These are phyloP conservation scores for Cucumis cinereus DNA, from an alignment of 306 rosid genomes.

Conservation along the genomic window DNA sequence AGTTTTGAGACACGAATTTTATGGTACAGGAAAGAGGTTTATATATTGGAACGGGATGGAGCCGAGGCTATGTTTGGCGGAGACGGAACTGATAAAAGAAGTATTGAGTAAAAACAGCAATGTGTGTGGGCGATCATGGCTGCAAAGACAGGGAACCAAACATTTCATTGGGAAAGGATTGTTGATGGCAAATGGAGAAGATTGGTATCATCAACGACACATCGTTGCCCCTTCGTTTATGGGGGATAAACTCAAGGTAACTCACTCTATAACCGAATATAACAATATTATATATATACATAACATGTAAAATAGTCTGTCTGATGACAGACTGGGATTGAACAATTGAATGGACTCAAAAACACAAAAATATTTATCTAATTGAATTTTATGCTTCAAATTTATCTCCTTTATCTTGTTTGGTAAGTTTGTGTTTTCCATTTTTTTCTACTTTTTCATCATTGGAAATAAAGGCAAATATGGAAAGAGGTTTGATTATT, in stretches of 20 bases:
- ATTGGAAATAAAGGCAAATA: not conserved
- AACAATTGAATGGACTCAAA: no score
- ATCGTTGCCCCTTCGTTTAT: slow-evolving; percentile 53
- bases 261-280: no score
- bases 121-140: slow-evolving; percentile 52
- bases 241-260: slow-evolving; percentile 51
- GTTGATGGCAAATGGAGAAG: slow-evolving; percentile 56
- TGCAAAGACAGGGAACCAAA: slow-evolving; percentile 46
- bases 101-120: slow-evolving; percentile 34
- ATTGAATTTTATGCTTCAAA: no score
- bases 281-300: no score
- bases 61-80: slow-evolving; percentile 48
- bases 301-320: no score
- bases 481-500: not conserved
- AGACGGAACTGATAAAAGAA: slow-evolving; percentile 50
- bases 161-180: slow-evolving; percentile 51
- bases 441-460: not conserved
- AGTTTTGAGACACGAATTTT: not conserved
- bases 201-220: slow-evolving; percentile 67
- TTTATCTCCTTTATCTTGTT: no score
- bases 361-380: no score
- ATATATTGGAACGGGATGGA: slow-evolving; percentile 55
- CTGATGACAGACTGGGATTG: no score
- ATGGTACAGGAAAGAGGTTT: slow-evolving; percentile 35
- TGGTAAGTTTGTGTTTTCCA: not conserved